Base-by-base conservation (phyloP, 108 stramenopile species). In the Cylindrotheca closterium region DNA sequence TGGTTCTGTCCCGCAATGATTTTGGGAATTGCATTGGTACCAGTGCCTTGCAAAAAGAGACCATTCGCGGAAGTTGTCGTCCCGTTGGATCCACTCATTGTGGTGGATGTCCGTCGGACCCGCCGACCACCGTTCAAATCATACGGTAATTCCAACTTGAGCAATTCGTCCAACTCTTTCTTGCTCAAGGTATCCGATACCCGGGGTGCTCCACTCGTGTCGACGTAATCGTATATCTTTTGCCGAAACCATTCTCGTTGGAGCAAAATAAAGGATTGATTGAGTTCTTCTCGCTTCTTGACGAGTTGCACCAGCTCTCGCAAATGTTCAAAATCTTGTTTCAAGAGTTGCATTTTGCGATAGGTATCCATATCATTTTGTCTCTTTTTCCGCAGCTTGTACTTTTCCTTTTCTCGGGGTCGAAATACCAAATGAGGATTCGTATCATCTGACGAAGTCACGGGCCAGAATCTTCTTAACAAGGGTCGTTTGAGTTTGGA, bases 391-490 rank as follows among this genome's bases (percentile, higher is more conserved):
- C 98, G 76, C 21, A 98, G 78, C 64, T 94, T 95, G 68, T 97
- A 97, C 67, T 96, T 89, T 83, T 97, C 98, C 74, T 96, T 95
- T 67, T 96, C 96, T 8, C 96, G 83, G 1, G 92, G 94, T 23
- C 96, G 92, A 70, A 97, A 97, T 50, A 96, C 94, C 55, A 82
- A 58, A 74, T 98, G 98, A 4, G 98, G 98, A 72, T 98, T 94
- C 21, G 91, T 84, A 71, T 98, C 96, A 28, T 91, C 91, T 0
- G 72, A 64, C 3, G 87, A 65, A 3, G 98, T 98, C 12, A 82
- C 75, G 1, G 98, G 98, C 93, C 96, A 97, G 67, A 81, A 97
- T 5, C 88, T 71, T 30, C 96, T 82, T 1, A 97, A 63, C 4
- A 98, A 73, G 21, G 98, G 96, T 59, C 95, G 88, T 53, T 84